Conservation (phyloP, 768 basidiomycete species). For the Boletus rubropictus region DNA sequence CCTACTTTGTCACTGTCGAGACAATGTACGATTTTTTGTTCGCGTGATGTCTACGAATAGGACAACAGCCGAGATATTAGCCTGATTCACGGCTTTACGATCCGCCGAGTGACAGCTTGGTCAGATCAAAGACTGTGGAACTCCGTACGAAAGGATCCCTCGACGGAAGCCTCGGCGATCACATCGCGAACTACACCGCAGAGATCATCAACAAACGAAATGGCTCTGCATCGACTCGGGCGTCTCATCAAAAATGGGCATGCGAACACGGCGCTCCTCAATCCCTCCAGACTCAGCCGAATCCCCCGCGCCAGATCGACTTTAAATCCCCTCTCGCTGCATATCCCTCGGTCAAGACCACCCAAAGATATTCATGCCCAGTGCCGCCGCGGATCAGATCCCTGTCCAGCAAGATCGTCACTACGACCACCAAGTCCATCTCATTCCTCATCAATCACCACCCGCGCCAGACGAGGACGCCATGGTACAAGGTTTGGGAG, state of each 20-base stretch:
- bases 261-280: not conserved
- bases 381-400: not conserved
- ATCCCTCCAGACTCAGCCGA: too few relatives aligned
- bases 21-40: not conserved
- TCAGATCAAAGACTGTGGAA: not conserved
- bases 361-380: not conserved
- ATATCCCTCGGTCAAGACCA: too few relatives aligned
- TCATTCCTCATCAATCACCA: not conserved
- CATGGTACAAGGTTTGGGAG: too few relatives aligned
- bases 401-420: not conserved
- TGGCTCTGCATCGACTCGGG: not conserved
- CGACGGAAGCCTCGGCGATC: not conserved
- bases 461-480: not conserved
- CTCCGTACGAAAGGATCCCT: not conserved
- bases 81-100: slow-evolving; percentile 4
- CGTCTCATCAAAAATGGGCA: not conserved
- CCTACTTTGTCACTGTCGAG: not conserved
- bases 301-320: too few relatives aligned
- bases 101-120: not conserved
- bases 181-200: slow-evolving; percentile 1
- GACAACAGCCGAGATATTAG: not conserved
- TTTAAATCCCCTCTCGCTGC: too few relatives aligned
- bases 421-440: not conserved
- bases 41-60: not conserved
- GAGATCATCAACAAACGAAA: not conserved